A percentile compares a stretch with the other conserved stretches of the same genome.
Conservation (phyloP, 805 yeast genomes). For the Pichia membranifaciens region DNA sequence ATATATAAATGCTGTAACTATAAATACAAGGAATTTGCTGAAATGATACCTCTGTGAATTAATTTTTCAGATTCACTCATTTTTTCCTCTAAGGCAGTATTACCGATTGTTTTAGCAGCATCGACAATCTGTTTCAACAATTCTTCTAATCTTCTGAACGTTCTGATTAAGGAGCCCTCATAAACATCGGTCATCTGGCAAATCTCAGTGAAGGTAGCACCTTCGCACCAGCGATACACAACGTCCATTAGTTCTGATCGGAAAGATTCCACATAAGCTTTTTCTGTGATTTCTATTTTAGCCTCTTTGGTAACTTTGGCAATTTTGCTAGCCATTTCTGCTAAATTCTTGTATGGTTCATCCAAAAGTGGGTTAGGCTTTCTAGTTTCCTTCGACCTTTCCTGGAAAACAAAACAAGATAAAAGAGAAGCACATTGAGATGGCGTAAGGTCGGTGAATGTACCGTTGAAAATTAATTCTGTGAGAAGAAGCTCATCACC, state of each 20-base stretch:
- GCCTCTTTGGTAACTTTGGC: conserved; percentile 88
- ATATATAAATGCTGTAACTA: conserved; percentile 19
- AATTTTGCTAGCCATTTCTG: conserved; percentile 84
- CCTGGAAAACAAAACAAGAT: conserved; percentile 96
- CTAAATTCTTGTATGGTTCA: conserved; percentile 85
- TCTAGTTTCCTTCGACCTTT: conserved; percentile 83
- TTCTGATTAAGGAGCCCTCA: conserved; percentile 92
- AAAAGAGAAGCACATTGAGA: conserved; percentile 89
- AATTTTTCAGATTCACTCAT: conserved; percentile 81
- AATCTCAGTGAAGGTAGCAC: conserved; percentile 92
- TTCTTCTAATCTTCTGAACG: conserved; percentile 92
- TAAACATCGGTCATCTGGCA: conserved; percentile 99
- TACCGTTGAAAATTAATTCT: conserved; percentile 92
- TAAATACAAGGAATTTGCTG: conserved; percentile 89
- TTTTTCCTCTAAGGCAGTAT: conserved; percentile 74
- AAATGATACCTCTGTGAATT: conserved; percentile 92
- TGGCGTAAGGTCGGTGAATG: conserved; percentile 78
- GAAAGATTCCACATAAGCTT: conserved; percentile 87
- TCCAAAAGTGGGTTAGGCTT: conserved; percentile 81
- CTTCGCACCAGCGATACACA: conserved; percentile 93
- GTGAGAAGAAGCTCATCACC: conserved; percentile 85
- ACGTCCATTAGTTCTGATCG: conserved; percentile 96
- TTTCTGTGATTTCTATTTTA: conserved; percentile 83
- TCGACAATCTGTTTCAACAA: conserved; percentile 81
- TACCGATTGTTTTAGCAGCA: conserved; percentile 95